phyloP scores from a whole-genome alignment of 495 filamentous ascomycete species.

The Aspergillus carlsbadensis region DNA sequence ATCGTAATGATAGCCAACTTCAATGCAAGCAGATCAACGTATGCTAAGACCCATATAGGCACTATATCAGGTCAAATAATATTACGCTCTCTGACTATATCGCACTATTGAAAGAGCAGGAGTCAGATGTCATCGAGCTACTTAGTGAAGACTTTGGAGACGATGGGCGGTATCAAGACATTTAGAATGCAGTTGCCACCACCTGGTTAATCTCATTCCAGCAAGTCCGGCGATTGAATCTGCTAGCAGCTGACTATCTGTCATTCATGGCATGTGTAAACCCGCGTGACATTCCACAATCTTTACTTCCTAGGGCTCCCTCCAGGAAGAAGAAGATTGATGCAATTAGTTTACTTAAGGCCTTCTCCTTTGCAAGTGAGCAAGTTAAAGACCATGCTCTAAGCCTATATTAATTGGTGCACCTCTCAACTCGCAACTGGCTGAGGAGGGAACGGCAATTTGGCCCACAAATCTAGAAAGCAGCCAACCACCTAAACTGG shows the following conservation, averaged over 20 bases:
- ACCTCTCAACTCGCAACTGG: slow-evolving; percentile 26
- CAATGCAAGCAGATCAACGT: neutral
- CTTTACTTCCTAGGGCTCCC: slow-evolving; percentile 14
- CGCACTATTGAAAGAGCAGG: slow-evolving; percentile 38
- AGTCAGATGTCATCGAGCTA: slow-evolving; percentile 37
- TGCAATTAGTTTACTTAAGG: slow-evolving; percentile 22
- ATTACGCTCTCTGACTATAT: slow-evolving; percentile 39
- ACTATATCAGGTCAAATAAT: neutral
- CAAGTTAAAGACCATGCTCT: slow-evolving; percentile 6
- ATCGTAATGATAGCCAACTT: neutral
- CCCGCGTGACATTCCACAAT: slow-evolving; percentile 29
- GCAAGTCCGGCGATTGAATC: slow-evolving; percentile 36
- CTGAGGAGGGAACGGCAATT: neutral
- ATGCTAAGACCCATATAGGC: too few relatives aligned
- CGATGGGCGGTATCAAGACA: slow-evolving; percentile 27
- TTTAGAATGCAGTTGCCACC: slow-evolving; percentile 49
- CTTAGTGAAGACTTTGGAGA: slow-evolving; percentile 54
- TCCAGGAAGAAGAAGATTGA: slow-evolving; percentile 13
- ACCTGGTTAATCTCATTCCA: slow-evolving; percentile 57
- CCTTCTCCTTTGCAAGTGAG: slow-evolving; percentile 22
- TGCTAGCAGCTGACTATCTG: slow-evolving; percentile 36
- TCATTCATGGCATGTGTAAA: slow-evolving; percentile 45
- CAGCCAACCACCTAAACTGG: neutral
- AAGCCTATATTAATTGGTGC: slow-evolving; percentile 20
- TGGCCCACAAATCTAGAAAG: neutral